Evolutionary conservation across 1,139 yeast genomes (phyloP).

Genomic region (Yarrowia galli): DNA sequence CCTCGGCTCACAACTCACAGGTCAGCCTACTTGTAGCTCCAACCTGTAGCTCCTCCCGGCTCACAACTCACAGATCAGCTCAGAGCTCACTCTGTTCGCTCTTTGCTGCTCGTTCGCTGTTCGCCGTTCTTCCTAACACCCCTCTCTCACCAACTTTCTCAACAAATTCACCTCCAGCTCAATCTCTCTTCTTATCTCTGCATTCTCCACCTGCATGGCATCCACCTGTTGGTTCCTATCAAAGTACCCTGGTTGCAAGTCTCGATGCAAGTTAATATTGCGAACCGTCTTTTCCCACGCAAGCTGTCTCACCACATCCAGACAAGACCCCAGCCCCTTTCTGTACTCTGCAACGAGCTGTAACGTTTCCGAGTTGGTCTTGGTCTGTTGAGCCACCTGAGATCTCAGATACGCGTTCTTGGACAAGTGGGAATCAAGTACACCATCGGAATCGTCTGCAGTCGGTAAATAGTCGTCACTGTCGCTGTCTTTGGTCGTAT

Average conservation of each 20-base stretch:
- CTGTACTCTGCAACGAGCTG: conserved; percentile 22
- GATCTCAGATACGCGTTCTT: conserved; percentile 11
- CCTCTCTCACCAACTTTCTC: conserved; percentile 13
- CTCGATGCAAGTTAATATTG: conserved; percentile 15
- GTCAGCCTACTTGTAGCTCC: too few species aligned
- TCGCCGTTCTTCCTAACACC: not conserved
- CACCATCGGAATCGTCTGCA: not conserved
- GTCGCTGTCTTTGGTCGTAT: conserved; percentile 11
- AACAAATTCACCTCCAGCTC: conserved; percentile 8
- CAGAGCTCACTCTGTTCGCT: too few species aligned
- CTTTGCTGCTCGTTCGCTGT: conserved; percentile 6
- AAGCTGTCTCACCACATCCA: conserved; percentile 28
- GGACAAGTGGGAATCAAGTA: not conserved
- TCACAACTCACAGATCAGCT: not conserved
- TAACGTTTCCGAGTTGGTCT: conserved; percentile 1
- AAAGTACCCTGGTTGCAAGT: conserved; percentile 19
- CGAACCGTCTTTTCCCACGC: conserved; percentile 31
- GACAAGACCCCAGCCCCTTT: conserved; percentile 17
- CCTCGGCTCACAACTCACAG: too few species aligned
- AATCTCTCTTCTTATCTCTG: conserved; percentile 17
- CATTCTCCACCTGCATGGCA: conserved; percentile 16
- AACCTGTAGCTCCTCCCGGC: not conserved
- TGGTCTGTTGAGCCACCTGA: conserved; percentile 12
- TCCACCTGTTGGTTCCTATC: conserved; percentile 24
- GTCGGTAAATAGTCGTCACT: conserved; percentile 1